Evolutionary conservation across 2,329 filamentous ascomycete genomes (phyloP), one percentile per base, ranked within the genome.

Genomic region (Cyclaneusma minus): DNA sequence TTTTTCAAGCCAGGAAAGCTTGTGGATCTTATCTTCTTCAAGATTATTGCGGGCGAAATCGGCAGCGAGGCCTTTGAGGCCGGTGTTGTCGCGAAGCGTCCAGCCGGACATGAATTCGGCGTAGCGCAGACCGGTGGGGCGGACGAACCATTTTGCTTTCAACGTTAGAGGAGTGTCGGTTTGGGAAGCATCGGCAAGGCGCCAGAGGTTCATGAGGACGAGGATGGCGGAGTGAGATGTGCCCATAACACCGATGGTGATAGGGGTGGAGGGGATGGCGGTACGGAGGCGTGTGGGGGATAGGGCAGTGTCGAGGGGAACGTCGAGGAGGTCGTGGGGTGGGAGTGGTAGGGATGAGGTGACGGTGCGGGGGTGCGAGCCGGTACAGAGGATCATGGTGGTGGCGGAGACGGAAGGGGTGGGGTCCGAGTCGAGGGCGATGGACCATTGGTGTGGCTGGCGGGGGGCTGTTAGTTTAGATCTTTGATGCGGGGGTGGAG

Each of bases 81-180:
- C 70, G 0, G 69, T 75, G 45, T 74, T 76, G 41, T 76, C 70
- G 28, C 64, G 59, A 14, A 70, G 47, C 32, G 74, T 72, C 67
- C 69, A 74, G 30, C 64, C 66, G 34, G 70, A 67, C 48, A 56
- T 65, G 42, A 62, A 65, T 38, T 67, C 60, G 10, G 70, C 70
- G 35, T 75, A 76, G 13, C 64, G 62, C 7, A 75, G 54, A n/a
- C n/a, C n/a, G 1, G 56, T 47, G 36, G 69, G 62, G n/a, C 70
- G 57, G 16, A 53, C 68, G 46, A 75, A 71, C 69, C 69, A 75
- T 38, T 63, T 65, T 28, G 74, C 54, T 16, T 55, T 56, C 3
- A 75, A 52, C 5, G 56, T 42, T 0, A 64, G 60, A 33, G 71
- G 66, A 1, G 57, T 57, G 16, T 54, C 52, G 13, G 47, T 47